Conservation (phyloP, 495 filamentous ascomycete species). For the Hypoxylon intermedium region DNA sequence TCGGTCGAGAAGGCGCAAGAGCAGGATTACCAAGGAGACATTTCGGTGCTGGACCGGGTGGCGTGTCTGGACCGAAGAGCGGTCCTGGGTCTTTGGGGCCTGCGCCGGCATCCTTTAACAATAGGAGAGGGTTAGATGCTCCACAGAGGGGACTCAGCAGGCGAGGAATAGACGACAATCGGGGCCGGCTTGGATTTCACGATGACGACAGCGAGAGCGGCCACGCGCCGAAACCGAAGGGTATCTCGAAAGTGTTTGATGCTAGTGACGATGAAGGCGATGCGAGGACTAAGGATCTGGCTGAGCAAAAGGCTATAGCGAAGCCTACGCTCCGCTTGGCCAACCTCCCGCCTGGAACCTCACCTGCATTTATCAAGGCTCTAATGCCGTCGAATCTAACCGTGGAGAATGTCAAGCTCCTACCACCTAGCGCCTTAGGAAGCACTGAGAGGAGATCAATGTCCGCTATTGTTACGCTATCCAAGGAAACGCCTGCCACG, state of each 20-base stretch:
- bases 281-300: slow-evolving; percentile 44
- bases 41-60: slow-evolving; percentile 47
- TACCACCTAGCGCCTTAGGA: slow-evolving; percentile 53
- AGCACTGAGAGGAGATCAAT: slow-evolving; percentile 76
- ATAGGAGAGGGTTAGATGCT: slow-evolving; percentile 56
- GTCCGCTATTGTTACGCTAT: slow-evolving; percentile 83
- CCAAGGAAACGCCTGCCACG: slow-evolving; percentile 80
- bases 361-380: slow-evolving; percentile 74
- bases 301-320: slow-evolving; percentile 75
- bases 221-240: slow-evolving; percentile 29
- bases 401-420: slow-evolving; percentile 79
- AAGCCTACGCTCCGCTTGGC: slow-evolving; percentile 86
- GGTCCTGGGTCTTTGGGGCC: slow-evolving; percentile 81
- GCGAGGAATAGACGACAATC: slow-evolving; percentile 41
- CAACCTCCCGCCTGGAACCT: slow-evolving; percentile 68
- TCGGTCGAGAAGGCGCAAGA: slow-evolving; percentile 52
- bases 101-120: slow-evolving; percentile 57
- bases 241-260: slow-evolving; percentile 51
- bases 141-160: slow-evolving; percentile 39
- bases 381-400: slow-evolving; percentile 71
- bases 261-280: slow-evolving; percentile 56
- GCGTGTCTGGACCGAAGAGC: slow-evolving; percentile 57
- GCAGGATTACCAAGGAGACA: slow-evolving; percentile 44
- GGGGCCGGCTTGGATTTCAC: slow-evolving; percentile 48
- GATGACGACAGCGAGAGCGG: slow-evolving; percentile 42